Evolutionary conservation across 352 stramenopile genomes (phyloP).

Genomic region (Phytopythium litorale): DNA sequence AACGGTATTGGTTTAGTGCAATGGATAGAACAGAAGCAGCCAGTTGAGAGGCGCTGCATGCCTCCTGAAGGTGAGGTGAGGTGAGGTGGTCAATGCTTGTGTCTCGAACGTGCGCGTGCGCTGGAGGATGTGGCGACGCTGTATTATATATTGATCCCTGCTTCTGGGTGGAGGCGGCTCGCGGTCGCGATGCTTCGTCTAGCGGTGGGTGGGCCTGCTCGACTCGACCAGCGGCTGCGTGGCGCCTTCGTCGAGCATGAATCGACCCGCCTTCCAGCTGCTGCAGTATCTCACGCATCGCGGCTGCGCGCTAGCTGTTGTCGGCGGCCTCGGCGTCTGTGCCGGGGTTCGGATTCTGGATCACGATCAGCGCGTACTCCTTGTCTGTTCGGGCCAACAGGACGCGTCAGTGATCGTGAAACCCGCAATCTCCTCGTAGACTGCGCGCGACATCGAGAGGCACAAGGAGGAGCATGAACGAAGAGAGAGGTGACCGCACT

Average conservation of each 20-base stretch:
- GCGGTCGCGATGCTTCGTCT: not conserved
- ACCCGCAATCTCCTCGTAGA: not conserved
- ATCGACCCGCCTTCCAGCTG: no score
- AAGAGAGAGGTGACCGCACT: not conserved
- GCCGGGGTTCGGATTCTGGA: constrained; percentile 86
- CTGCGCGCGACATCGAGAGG: not conserved
- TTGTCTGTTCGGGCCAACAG: constrained; percentile 55
- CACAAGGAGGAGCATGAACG: not conserved
- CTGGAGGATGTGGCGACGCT: not conserved
- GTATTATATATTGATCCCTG: not conserved
- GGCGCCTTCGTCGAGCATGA: no score
- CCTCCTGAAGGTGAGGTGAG: no score
- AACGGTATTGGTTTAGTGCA: not conserved
- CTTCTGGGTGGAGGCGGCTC: not conserved
- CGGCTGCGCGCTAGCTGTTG: constrained; percentile 9
- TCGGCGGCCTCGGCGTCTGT: constrained; percentile 31
- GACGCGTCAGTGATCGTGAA: constrained; percentile 8
- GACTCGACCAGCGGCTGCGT: not conserved
- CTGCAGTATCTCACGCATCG: no score
- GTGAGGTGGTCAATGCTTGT: not conserved
- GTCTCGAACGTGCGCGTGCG: not conserved
- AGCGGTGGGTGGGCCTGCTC: not conserved
- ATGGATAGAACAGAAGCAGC: no score
- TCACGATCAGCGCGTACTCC: constrained; percentile 92
- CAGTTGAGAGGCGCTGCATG: no score